Base-by-base conservation (phyloP, 2,329 filamentous ascomycete genomes). In the Bipolaris cookei region DNA sequence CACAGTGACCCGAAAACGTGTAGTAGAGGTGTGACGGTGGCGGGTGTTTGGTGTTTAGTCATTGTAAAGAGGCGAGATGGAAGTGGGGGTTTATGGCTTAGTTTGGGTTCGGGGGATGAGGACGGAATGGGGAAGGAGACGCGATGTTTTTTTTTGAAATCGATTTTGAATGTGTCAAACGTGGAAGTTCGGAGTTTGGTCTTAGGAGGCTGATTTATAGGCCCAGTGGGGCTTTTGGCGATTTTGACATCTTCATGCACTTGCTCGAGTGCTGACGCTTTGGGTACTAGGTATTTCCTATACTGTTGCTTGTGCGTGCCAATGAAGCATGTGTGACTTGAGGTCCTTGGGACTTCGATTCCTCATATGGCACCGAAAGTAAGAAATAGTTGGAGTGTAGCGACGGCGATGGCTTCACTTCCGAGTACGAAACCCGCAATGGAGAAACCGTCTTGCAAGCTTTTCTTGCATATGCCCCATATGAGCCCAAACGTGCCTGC, bases 121-220 rank as follows among this genome's bases (percentile, higher is more conserved):
- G 21, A 20, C 39, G 8, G 21, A 56, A 52, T 56, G 54, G 23
- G 54, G 54, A 16, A 56, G 21, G 35, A 18, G 42, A 21, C 42
- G 54, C 54, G 54, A 46, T 42, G 2, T 28, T 28, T 28, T 25
- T 25, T 5, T 5, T 45, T 30, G 34, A 16, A 23, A 39, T 28
- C 25, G 8, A 28, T 23, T 10, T 10, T 28, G 25, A 28, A 28
- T 28, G 25, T 28, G 25, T 28, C 25, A 28, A 28, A 28, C 25
- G 7, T 28, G 7, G 25, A 28, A 28, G 25, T 28, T 28, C 10
- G 25, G 8, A 28, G 25, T 10, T 28, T 28, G 7, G 25, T 10
- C 25, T 28, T 28, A 28, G 7, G 25, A 28, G 25, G 25, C 7
- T 3, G 3, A 28, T 10, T 7, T 28, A 28, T 28, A 28, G 25